Base-by-base conservation (phyloP, 169 alveolate genomes). In the Pseudocohnilembus persalinus region DNA sequence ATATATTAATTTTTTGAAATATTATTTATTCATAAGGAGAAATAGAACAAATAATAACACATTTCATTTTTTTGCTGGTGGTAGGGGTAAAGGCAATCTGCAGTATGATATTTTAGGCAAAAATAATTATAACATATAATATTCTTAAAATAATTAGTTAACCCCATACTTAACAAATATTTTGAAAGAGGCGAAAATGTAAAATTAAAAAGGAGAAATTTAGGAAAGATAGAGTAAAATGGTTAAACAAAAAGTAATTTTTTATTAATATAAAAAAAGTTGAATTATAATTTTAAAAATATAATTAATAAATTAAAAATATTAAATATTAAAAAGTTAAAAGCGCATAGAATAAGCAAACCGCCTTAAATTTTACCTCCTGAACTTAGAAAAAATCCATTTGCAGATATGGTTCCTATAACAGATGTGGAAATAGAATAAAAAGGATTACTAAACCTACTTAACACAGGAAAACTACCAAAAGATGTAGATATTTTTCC, bases 401-500 rank as follows among this genome's bases (percentile, higher is more conserved):
- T 77, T 77, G 82, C 82, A 16, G 82, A 77, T 77, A 33, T 68
- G 11, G 73, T 77, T 24, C 74, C 82, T 27, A 77, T 77, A 1
- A 32, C 82, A 32, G 82, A 77, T 33, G 34, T 68, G 30, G 82
- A 77, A 77, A 77, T 77, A 32, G 4, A 49, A 20, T 77, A 77
- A n/a, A 77, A 33, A 33, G 82, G 82, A 27, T 27, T 77, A 34
- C 33, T 31, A 4, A 77, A 77, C 33, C 73, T 77, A 15, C 28
- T 77, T 0, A 77, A 77, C 26, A 33, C 28, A 32, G 82, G 82
- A 11, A 68, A 33, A 6, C 74, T 77, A 20, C 82, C 82, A 28
- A 77, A 77, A 33, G 82, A 77, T 77, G 82, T 77, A 26, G 82
- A 77, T 77, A 77, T 77, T 1, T 33, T 77, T 33, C 82, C 82